phyloP scores from a whole-genome alignment of 2,329 filamentous ascomycete genomes.

The Curvularia eragrostidis region DNA sequence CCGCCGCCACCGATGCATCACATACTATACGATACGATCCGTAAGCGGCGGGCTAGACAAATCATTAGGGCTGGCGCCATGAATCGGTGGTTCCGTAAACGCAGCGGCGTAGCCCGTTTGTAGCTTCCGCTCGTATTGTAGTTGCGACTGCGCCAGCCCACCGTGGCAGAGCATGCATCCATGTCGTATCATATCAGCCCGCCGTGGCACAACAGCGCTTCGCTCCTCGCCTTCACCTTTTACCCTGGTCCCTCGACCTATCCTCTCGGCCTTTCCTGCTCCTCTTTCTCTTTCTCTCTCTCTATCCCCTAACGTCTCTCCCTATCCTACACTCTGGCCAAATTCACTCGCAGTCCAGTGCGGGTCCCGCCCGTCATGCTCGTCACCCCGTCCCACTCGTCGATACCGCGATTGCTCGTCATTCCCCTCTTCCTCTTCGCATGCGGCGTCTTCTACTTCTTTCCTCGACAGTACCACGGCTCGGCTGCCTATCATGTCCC shows the following conservation, averaged over 20 bases:
- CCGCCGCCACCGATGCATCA: too few species aligned
- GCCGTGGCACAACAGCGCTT: background rate
- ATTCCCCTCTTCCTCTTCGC: slow-evolving; percentile 21
- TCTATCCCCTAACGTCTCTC: background rate
- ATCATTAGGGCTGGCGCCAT: background rate
- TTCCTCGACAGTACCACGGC: slow-evolving; percentile 15
- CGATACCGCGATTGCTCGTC: slow-evolving; percentile 21
- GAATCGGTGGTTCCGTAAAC: background rate
- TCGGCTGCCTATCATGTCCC: slow-evolving; percentile 4
- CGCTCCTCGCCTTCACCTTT: background rate
- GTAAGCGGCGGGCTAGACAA: background rate
- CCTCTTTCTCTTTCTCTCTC: background rate
- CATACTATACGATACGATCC: background rate
- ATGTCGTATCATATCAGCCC: background rate
- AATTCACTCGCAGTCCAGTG: slow-evolving; percentile 1
- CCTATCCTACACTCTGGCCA: slow-evolving; percentile 1
- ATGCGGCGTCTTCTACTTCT: slow-evolving; percentile 21
- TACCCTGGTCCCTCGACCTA: background rate
- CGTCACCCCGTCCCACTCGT: slow-evolving; percentile 17
- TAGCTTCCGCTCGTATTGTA: slow-evolving; percentile 3
- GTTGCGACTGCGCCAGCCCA: background rate
- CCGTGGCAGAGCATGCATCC: background rate
- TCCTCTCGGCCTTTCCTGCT: background rate
- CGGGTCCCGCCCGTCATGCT: slow-evolving; percentile 19
- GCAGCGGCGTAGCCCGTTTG: background rate